A percentile compares a stretch with the other conserved stretches of the same genome.
Conservation (phyloP, 192 early-diverging fungal species). For the Haplosporangium gracile region DNA sequence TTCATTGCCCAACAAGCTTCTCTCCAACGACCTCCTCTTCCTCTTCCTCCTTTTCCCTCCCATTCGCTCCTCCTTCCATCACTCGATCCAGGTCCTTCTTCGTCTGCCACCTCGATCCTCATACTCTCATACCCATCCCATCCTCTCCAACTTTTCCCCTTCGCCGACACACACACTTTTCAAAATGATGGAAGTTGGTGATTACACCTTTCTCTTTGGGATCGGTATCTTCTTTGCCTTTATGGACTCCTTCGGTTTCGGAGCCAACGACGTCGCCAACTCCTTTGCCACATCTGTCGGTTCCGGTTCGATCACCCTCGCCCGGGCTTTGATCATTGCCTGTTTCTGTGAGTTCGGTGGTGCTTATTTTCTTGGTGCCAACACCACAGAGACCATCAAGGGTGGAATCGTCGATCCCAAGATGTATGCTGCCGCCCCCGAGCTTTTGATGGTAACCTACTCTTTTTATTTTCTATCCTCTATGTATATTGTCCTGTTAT, state of each 20-base stretch:
- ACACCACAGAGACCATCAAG: slow-evolving; percentile 84
- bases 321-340: slow-evolving; percentile 81
- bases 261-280: slow-evolving; percentile 91
- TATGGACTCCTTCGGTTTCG: slow-evolving; percentile 80
- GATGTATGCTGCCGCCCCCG: slow-evolving; percentile 70
- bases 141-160: neutral
- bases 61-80: neutral
- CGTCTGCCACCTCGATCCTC: neutral
- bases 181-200: slow-evolving; percentile 23
- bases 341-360: slow-evolving; percentile 86
- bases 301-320: slow-evolving; percentile 80
- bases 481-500: too few relatives aligned
- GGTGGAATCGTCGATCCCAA: slow-evolving; percentile 74
- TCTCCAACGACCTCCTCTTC: slow-evolving; percentile 9
- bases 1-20: neutral
- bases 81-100: neutral
- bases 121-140: neutral
- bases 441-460: slow-evolving; percentile 72
- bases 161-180: neutral
- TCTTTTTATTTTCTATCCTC: neutral
- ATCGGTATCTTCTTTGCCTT: slow-evolving; percentile 75
- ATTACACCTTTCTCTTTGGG: slow-evolving; percentile 78
- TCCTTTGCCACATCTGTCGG: slow-evolving; percentile 88
- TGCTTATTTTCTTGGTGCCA: slow-evolving; percentile 78
- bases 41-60: neutral